Conservation (phyloP, 208 protist species). For the Porcisia hertigi region DNA sequence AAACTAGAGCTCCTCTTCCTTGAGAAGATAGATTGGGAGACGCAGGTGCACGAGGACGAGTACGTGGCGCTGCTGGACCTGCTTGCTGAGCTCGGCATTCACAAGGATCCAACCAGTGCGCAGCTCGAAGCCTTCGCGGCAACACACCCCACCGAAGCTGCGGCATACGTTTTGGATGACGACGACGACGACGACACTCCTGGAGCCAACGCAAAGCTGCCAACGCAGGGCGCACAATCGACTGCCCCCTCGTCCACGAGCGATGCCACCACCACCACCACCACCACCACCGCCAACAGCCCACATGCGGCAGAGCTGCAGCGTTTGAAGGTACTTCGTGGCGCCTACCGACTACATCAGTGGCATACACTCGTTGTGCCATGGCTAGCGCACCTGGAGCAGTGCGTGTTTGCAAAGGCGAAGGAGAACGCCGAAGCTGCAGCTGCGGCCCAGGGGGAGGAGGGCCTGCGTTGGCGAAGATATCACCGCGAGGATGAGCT, state of each 20-base stretch:
- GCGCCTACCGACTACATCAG: conserved; percentile 42
- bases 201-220: conserved; percentile 17
- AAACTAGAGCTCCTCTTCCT: conserved; percentile 91
- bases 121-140: conserved; percentile 36
- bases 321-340: conserved; percentile 20
- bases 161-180: conserved; percentile 31
- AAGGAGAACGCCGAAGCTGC: conserved; percentile 9
- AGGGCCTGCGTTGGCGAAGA: conserved; percentile 36
- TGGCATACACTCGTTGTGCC: conserved; percentile 34
- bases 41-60: conserved; percentile 60
- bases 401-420: conserved; percentile 15
- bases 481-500: conserved; percentile 41
- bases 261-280: not conserved
- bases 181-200: conserved; percentile 31
- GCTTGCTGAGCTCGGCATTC: conserved; percentile 30
- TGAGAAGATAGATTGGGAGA: conserved; percentile 73
- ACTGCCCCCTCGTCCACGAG: not conserved
- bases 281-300: not conserved
- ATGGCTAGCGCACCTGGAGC: conserved; percentile 36
- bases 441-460: conserved; percentile 24
- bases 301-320: conserved; percentile 8
- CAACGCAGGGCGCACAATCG: not conserved
- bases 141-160: conserved; percentile 27
- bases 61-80: conserved; percentile 53
- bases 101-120: conserved; percentile 19